These are phyloP conservation scores for Parachaetomium inaequale DNA, from an alignment of 495 filamentous ascomycete genomes.

Conservation along the genomic window DNA sequence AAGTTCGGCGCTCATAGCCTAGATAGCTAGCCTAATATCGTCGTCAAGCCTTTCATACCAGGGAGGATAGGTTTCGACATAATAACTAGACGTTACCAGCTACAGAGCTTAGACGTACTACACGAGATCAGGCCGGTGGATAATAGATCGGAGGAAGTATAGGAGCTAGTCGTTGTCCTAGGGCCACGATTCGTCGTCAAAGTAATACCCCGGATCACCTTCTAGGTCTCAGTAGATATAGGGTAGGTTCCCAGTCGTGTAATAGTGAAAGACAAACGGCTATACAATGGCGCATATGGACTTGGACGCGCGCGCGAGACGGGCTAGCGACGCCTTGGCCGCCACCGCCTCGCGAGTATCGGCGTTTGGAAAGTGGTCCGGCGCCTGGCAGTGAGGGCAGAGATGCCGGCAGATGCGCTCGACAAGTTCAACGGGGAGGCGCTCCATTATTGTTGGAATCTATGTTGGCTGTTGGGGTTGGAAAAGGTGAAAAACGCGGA, in stretches of 20 bases:
- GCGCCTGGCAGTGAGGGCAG: not conserved
- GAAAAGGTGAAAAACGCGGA: too few relatives aligned
- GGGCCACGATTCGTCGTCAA: not conserved
- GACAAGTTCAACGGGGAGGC: not conserved
- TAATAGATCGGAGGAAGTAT: not conserved
- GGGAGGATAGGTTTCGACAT: not conserved
- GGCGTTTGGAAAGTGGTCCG: not conserved
- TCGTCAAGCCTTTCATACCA: not conserved
- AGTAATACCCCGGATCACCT: not conserved
- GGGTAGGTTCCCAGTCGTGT: not conserved
- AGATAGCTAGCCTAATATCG: not conserved
- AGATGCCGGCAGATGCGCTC: not conserved
- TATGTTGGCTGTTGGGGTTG: too few relatives aligned
- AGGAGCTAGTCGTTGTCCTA: not conserved
- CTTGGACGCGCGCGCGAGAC: not conserved
- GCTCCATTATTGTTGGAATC: slow-evolving; percentile 14
- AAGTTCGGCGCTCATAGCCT: not conserved
- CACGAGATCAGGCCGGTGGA: not conserved
- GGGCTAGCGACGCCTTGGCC: not conserved
- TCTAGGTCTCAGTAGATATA: not conserved
- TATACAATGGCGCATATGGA: not conserved
- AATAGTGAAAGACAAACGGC: slow-evolving; percentile 10
- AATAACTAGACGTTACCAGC: not conserved
- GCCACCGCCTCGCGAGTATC: not conserved
- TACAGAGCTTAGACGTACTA: not conserved